Percentiles rank a stretch among this genome's conserved stretches.
These are phyloP conservation scores for Saccharomycopsis babjevae DNA, from an alignment of 805 yeast genomes.

Conservation along the genomic window DNA sequence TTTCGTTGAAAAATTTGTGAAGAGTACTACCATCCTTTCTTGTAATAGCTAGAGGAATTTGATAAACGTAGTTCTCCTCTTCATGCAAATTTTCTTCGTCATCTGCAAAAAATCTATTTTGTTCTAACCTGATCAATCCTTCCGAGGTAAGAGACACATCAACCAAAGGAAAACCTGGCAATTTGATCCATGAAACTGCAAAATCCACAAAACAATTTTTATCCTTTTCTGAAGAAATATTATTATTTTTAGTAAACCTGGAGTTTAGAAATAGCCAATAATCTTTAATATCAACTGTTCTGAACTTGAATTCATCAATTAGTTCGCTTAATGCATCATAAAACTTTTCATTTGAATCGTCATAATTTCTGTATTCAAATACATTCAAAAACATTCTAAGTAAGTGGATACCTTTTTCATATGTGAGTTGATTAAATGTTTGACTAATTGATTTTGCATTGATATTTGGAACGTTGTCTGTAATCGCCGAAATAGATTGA, in stretches of 20 bases:
- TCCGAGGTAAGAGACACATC: conserved; percentile 25
- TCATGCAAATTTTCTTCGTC: conserved; percentile 21
- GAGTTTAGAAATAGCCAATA: conserved; percentile 33
- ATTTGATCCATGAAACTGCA: conserved; percentile 49
- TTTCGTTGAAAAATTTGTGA: conserved; percentile 30
- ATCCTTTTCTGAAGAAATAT: neutral
- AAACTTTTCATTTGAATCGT: conserved; percentile 26
- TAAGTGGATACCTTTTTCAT: conserved; percentile 51
- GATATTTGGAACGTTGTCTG: conserved; percentile 25
- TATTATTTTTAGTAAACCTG: conserved; percentile 25
- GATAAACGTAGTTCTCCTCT: conserved; percentile 51
- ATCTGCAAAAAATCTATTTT: conserved; percentile 28
- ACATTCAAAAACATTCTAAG: conserved; percentile 42
- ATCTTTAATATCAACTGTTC: conserved; percentile 38
- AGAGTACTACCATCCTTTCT: conserved; percentile 27
- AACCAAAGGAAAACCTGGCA: conserved; percentile 51
- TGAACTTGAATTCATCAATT: conserved; percentile 27
- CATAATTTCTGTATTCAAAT: conserved; percentile 24
- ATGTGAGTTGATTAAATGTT: conserved; percentile 41
- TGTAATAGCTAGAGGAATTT: conserved; percentile 45
- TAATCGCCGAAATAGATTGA: conserved; percentile 30
- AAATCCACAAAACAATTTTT: conserved; percentile 22
- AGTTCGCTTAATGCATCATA: conserved; percentile 31
- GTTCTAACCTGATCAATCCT: conserved; percentile 28
- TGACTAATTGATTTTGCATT: conserved; percentile 32